Evolutionary conservation across 202 grass and related monocot genomes (phyloP).

Genomic region (Miscanthus sacchariflorus): DNA sequence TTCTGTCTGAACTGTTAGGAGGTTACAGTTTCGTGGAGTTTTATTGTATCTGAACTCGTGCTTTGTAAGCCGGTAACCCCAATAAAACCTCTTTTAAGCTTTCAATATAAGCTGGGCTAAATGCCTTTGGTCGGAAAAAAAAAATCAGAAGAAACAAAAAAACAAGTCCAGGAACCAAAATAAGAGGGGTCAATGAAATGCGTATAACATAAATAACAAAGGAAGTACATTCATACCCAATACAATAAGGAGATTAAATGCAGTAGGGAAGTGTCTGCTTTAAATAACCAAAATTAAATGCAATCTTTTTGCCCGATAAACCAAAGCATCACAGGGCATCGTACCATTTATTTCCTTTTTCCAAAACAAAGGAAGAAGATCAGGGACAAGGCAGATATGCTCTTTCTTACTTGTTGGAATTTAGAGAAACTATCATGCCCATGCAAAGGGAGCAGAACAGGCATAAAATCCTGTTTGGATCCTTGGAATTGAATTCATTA

Average conservation of each 20-base stretch:
- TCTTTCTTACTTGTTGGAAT: neutral
- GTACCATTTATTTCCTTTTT: neutral
- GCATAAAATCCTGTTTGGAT: neutral
- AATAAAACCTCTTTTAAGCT: too few relatives aligned
- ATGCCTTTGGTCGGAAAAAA: too few relatives aligned
- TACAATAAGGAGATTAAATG: conserved; percentile 10
- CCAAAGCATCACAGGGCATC: neutral
- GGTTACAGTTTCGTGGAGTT: too few relatives aligned
- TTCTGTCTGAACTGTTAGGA: too few relatives aligned
- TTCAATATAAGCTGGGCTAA: too few relatives aligned
- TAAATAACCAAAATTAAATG: conserved; percentile 6
- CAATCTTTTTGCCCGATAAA: neutral
- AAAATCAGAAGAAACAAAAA: neutral
- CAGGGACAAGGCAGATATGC: neutral
- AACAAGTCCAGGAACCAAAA: neutral
- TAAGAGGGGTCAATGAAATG: neutral
- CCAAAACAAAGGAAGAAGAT: neutral
- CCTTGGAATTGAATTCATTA: too few relatives aligned
- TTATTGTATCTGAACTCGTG: too few relatives aligned
- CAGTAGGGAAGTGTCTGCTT: neutral
- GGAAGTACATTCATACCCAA: neutral
- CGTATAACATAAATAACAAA: neutral
- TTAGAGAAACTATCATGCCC: neutral
- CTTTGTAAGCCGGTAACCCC: too few relatives aligned
- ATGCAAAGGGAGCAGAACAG: neutral